phyloP scores from a whole-genome alignment of 2,329 filamentous ascomycete species.

The Cryphonectria japonica region DNA sequence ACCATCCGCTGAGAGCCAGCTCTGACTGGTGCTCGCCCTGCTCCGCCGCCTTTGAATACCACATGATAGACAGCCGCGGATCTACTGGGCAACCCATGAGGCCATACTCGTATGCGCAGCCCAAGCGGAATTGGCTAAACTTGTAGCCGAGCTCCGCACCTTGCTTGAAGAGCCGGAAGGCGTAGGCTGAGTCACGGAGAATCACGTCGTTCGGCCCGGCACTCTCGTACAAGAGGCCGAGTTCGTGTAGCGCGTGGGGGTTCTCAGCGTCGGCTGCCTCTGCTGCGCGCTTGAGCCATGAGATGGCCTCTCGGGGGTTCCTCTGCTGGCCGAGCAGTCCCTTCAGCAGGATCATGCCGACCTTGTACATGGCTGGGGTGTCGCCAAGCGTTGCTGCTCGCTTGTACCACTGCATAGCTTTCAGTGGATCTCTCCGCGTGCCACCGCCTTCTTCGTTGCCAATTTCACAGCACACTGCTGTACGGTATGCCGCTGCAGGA shows the following conservation, averaged over 20 bases:
- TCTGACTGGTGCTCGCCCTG: constrained; percentile 96
- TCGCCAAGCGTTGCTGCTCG: constrained; percentile 89
- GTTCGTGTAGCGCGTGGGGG: constrained; percentile 91
- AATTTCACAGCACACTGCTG: constrained; percentile 96
- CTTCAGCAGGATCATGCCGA: constrained; percentile 94
- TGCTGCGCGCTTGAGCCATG: constrained; percentile 91
- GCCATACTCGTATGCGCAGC: constrained; percentile 88
- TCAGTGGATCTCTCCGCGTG: constrained; percentile 85
- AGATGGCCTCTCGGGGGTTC: constrained; percentile 83
- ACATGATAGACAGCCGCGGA: constrained; percentile 82
- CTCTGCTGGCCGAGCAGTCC: constrained; percentile 85
- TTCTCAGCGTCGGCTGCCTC: constrained; percentile 88
- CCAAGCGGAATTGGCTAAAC: constrained; percentile 88
- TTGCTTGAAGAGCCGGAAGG: constrained; percentile 79
- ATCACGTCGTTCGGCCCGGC: constrained; percentile 71
- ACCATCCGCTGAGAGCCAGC: constrained; percentile 86
- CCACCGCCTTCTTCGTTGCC: constrained; percentile 93
- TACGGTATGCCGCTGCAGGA: constrained; percentile 85
- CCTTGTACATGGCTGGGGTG: constrained; percentile 95
- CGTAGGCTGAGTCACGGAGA: constrained; percentile 79
- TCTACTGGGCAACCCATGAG: constrained; percentile 82
- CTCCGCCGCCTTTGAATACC: constrained; percentile 89
- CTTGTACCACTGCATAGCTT: constrained; percentile 98
- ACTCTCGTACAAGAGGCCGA: constrained; percentile 69
- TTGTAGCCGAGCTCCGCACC: constrained; percentile 92